Base-by-base conservation (phyloP, 441 rosid genomes). In the Pelargonium myrrhifolium region DNA sequence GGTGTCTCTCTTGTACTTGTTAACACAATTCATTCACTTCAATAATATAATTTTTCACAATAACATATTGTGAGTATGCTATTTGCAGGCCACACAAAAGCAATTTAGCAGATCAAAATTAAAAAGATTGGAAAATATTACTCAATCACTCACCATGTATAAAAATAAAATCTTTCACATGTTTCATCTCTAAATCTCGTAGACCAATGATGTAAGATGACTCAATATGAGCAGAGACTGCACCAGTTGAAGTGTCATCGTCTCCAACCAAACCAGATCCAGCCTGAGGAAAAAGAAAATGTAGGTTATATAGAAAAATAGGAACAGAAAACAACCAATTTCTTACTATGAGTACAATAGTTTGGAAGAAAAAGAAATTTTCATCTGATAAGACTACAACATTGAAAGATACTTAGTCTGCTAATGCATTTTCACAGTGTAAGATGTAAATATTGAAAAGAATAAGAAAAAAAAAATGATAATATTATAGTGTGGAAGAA, bases 211-310 rank as follows among this genome's bases (percentile, higher is more conserved):
- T 81, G 77, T 87, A 90, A 53, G 99, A 95, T 73, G 98, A 95
- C 73, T 90, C 93, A 62, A 95, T 79, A 64, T 84, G 86, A 45
- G 93, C 81, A 76, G 90, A 80, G 65, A 84, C 73, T 42, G 93
- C 81, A 75, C 89, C 89, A 74, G 83, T 78, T 74, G 79, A 78
- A 61, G 80, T 76, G 58, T 90, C 96, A 79, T 95, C 99, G 78
- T 92, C 98, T 71, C 96, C 95, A 70, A 78, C 97, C 84, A 95
- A 86, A 69, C 87, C 93, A 78, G 93, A 85, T 69, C 92, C 93
- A 84, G 78, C 89, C 97, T 95, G 79, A 72, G 39, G 72, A 49
- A 7, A 37, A 15, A 55, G 51, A 40, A 17, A 56, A 21, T 42
- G 68, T 21, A 58, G 62, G 24, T 3, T 58, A 22, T 58, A 58